These are phyloP conservation scores for Plectosphaerella sp. DNA, from an alignment of 2,329 filamentous ascomycete genomes.

Conservation along the genomic window DNA sequence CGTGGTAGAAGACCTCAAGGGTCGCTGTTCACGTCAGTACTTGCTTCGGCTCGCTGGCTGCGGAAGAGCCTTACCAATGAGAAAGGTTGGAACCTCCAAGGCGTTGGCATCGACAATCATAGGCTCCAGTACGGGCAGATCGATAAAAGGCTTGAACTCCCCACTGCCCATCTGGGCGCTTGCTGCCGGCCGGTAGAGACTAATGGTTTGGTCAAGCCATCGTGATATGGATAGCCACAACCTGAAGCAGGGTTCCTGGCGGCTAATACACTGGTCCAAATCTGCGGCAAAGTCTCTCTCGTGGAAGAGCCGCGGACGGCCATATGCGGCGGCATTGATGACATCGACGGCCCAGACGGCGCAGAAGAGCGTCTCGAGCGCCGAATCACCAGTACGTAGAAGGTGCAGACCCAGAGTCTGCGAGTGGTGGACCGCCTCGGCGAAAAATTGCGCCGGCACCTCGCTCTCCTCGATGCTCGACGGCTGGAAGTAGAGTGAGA, in stretches of 20 bases:
- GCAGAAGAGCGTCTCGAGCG: conserved; percentile 47
- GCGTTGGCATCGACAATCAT: conserved; percentile 52
- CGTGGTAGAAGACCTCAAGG: conserved; percentile 60
- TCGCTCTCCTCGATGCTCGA: conserved; percentile 49
- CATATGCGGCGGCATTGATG: conserved; percentile 55
- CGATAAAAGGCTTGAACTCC: conserved; percentile 41
- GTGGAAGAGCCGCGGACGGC: conserved; percentile 55
- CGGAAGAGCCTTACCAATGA: conserved; percentile 37
- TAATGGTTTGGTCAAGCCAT: conserved; percentile 55
- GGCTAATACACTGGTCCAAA: conserved; percentile 43
- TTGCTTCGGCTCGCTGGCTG: background rate
- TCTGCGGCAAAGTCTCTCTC: conserved; percentile 55
- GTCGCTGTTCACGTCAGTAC: conserved; percentile 39
- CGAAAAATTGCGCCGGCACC: conserved; percentile 47
- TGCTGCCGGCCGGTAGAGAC: conserved; percentile 52
- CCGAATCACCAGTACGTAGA: conserved; percentile 28
- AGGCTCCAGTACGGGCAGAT: conserved; percentile 52
- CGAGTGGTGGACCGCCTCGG: conserved; percentile 51
- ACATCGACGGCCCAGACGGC: conserved; percentile 58
- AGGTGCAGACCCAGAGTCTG: conserved; percentile 55
- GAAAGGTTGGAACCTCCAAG: conserved; percentile 39
- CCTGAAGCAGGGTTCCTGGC: conserved; percentile 50
- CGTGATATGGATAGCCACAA: conserved; percentile 50
- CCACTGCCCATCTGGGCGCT: conserved; percentile 30
- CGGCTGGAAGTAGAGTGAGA: conserved; percentile 57